Base-by-base conservation (phyloP, 306 rosid species). In the Dryas alaskensis region DNA sequence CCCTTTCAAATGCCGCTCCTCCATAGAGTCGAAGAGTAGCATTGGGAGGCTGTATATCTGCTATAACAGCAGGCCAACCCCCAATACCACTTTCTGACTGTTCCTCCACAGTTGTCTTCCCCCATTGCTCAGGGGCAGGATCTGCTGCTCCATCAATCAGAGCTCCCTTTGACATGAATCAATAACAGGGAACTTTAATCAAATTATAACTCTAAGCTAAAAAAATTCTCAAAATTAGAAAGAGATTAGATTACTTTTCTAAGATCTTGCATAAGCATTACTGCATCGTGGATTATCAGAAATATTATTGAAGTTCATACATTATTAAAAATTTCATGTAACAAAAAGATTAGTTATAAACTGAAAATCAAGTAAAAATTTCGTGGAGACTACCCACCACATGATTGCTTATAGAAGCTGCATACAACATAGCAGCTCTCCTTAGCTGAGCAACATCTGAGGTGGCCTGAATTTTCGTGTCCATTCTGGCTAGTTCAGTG, bases 121-220 rank as follows among this genome's bases (percentile, higher is more conserved):
- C 98, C 98, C 96, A 94, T 78, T 87, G 97, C 88, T 91, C 98
- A 19, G 98, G 98, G 80, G 89, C 86, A 84, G 98, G 97, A 77
- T 94, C 97, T 47, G 97, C 95, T 78, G 98, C 97, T 73, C 98
- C 98, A 69, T 94, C 98, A 75, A 94, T 89, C 84, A 94, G 84
- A 37, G 88, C 89, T 65, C 92, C 90, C 98, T 94, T 60, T 53
- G 76, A 39, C 78, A 79, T 62, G 69, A 13, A 57, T 63, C 19
- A 57, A 77, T 6, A 74, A 74, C n/a, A 69, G 5, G 42, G 4
- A 49, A 39, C 53, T 58, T 44, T 64, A n/a, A 37, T 47, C 37
- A 64, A 65, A 59, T 53, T 48, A 8, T 16, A 64, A 12, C 31
- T 66, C 55, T 42, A 8, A 57, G 49, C 31, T 13, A 45, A 4